phyloP scores from a whole-genome alignment of 257 asterid species.

The Anisodus acutangulus region DNA sequence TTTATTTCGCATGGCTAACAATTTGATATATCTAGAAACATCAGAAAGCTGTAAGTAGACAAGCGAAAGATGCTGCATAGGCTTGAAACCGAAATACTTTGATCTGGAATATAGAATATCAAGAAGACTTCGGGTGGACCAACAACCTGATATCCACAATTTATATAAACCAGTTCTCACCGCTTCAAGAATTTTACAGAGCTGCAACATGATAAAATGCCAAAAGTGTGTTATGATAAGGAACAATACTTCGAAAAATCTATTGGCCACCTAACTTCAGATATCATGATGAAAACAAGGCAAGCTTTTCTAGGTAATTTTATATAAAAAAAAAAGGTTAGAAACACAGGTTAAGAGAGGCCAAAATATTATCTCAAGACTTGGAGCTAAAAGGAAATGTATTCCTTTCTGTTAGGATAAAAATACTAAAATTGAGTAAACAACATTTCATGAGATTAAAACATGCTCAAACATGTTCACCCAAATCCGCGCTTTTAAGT shows the following conservation, averaged over 20 bases:
- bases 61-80: background rate
- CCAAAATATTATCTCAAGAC: background rate
- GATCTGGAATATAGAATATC: background rate
- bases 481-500: background rate
- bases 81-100: background rate
- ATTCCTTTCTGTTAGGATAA: slow-evolving; percentile 12
- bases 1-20: background rate
- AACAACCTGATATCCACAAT: background rate
- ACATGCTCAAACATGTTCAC: background rate
- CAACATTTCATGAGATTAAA: slow-evolving; percentile 2
- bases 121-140: background rate
- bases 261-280: background rate
- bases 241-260: background rate
- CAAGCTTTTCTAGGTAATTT: background rate
- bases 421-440: background rate
- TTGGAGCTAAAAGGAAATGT: background rate
- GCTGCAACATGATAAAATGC: background rate
- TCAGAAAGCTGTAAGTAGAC: background rate
- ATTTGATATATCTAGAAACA: background rate
- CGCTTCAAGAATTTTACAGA: background rate
- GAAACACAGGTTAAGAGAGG: background rate
- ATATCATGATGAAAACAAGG: background rate
- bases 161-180: background rate
- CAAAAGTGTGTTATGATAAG: background rate
- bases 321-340: no score